Base-by-base conservation (phyloP, 202 grass and related monocot species). In the Sporobolus alterniflorus region DNA sequence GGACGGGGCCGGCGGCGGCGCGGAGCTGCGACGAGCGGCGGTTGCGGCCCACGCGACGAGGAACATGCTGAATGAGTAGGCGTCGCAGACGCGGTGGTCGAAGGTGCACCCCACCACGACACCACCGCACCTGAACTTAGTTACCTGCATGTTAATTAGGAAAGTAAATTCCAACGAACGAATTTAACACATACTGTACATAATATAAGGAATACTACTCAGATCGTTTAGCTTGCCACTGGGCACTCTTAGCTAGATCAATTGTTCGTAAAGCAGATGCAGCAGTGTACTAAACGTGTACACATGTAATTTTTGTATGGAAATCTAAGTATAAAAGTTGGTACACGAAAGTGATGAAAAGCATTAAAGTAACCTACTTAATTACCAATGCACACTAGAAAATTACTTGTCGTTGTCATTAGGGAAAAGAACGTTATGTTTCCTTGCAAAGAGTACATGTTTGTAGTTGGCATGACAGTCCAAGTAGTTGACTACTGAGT, bases 11-110 rank as follows among this genome's bases (percentile, higher is more conserved):
- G 28, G 25, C 1, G 28, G 25, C 1, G 77, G 71, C 3, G 85
- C 2, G 3, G 59, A 28, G 31, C 76, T 66, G n/a, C 64, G 55
- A 0, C 77, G 85, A 47, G 91, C 62, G 11, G 83, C 77, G 11
- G 83, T 75, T 2, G 82, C 74, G 32, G 96, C 91, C 96, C 96
- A 98, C 0, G 87, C 82, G 29, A 91, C 73, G 55, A 94, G 71
- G 82, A 98, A 96, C 89, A 96, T 92, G 89, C 92, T 98, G 91
- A 92, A 87, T n/a, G 93, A 94, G 91, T 96, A 98, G 73, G 96
- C 96, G 77, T 98, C 96, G 57, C 91, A 90, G 57, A 94, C 85
- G 17, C 93, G 96, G 85, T 98, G 96, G 82, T 98, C 93, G 70
- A 98, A 96, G 2, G 80, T 90, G 89, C 96, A 98, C 4, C 86